These are phyloP conservation scores for Aquilaria sinensis DNA, from an alignment of 345 rosid genomes.

Conservation along the genomic window DNA sequence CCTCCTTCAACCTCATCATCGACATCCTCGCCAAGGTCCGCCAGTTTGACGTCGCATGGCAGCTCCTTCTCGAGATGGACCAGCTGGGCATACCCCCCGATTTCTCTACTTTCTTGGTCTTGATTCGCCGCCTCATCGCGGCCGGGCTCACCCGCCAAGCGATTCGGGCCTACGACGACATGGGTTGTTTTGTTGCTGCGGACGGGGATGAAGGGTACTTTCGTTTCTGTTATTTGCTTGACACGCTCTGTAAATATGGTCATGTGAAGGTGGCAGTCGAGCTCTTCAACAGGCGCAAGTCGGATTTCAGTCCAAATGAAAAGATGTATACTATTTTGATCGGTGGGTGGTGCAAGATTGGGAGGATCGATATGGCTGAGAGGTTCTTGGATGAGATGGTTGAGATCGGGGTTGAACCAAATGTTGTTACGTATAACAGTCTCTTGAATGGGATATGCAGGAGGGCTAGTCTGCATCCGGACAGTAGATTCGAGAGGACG, in stretches of 20 bases:
- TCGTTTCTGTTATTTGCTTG: conserved; percentile 51
- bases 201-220: conserved; percentile 11
- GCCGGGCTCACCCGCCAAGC: conserved; percentile 93
- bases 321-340: conserved; percentile 65
- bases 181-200: conserved; percentile 38
- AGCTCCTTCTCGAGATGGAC: conserved; percentile 68
- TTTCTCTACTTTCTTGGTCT: conserved; percentile 51
- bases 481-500: conserved; percentile 54
- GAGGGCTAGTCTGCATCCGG: conserved; percentile 70
- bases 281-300: conserved; percentile 46
- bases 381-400: conserved; percentile 64
- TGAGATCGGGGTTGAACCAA: conserved; percentile 58
- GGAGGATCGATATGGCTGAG: conserved; percentile 70
- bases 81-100: conserved; percentile 29
- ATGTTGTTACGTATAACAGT: conserved; percentile 66
- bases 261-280: conserved; percentile 58
- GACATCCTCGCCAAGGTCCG: conserved; percentile 66
- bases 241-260: conserved; percentile 79
- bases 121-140: conserved; percentile 61
- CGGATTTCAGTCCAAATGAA: conserved; percentile 30
- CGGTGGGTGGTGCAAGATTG: conserved; percentile 73
- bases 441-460: conserved; percentile 77
- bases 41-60: conserved; percentile 77
- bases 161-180: conserved; percentile 68
- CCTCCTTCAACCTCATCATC: conserved; percentile 52